Conservation (phyloP, 768 basidiomycete genomes). For the Lactarius pseudohatsudake region DNA sequence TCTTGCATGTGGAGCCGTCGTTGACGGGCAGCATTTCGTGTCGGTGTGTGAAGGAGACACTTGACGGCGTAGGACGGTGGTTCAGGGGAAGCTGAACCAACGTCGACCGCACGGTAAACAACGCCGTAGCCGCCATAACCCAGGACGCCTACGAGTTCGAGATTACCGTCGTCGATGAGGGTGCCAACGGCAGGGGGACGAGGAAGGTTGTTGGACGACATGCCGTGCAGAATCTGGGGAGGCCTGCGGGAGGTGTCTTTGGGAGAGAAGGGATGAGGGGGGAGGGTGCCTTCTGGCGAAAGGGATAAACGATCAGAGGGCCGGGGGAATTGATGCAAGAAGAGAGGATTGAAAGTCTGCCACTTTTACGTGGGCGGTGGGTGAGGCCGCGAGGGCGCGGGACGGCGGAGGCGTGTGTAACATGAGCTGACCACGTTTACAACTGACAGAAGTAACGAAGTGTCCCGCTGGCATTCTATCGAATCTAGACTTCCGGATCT, state of each 20-base stretch:
- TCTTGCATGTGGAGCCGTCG: conserved; percentile 81
- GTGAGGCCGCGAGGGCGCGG: conserved; percentile 35
- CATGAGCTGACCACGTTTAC: conserved; percentile 37
- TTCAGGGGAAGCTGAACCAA: conserved; percentile 37
- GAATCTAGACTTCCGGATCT: conserved; percentile 28
- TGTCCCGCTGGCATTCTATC: conserved; percentile 14
- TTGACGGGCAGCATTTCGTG: conserved; percentile 52
- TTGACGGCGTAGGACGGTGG: conserved; percentile 83
- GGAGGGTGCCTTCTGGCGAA: conserved; percentile 25
- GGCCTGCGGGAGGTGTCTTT: conserved; percentile 23
- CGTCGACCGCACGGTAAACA: conserved; percentile 85
- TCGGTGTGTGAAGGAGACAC: conserved; percentile 66
- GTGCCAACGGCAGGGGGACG: conserved; percentile 62
- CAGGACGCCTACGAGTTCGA: conserved; percentile 83
- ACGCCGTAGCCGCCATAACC: conserved; percentile 95
- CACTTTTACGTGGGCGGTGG: conserved; percentile 36
- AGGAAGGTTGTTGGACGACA: conserved; percentile 36
- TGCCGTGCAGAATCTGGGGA: conserved; percentile 29
- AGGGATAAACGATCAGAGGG: conserved; percentile 31
- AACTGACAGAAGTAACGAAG: conserved; percentile 11
- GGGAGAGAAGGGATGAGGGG: conserved; percentile 7
- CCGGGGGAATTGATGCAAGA: conserved; percentile 34
- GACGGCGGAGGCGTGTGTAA: conserved; percentile 36
- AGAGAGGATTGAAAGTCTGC: conserved; percentile 25
- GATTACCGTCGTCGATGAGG: conserved; percentile 75